Base-by-base conservation (phyloP, 2,329 filamentous ascomycete genomes). In the Monosporascus sp. region DNA sequence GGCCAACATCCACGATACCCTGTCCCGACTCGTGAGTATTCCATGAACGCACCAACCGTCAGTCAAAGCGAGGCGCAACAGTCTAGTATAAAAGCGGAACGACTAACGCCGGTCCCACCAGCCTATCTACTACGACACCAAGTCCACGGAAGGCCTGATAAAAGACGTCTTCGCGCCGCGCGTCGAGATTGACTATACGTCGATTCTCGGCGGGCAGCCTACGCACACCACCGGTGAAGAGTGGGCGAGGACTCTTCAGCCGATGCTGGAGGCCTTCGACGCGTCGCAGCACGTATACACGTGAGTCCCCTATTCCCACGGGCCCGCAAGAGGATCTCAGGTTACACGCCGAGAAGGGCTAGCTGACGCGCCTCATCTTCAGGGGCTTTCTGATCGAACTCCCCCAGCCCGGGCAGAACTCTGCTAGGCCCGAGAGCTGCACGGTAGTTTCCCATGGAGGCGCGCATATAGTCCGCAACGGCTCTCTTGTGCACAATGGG, bases 1-100 rank as follows among this genome's bases (percentile, higher is more conserved):
- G 38, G 62, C 66, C 28, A 69, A 70, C 52, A 63, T 70, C 46
- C 60, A 68, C 7, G 66, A 69, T 45, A 65, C 63, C 0, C 53
- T 68, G 4, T 53, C 47, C 37, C 63, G 62, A 28, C 54, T 68
- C 28, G 66, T 68, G 55, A 49, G 53, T 52, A 8, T 35, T 11
- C 14, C 31, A 5, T 35, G 9, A 31, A 35, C 31, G 31, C 9
- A 15, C 45, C n/a, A 9, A 28, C 20, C 38, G 20, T 9, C 2
- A 11, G 37, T 18, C 15, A n/a, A 37, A 6, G 8, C n/a, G 14
- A 28, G 24, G 18, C 41, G 4, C 6, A 35, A 35, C 2, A 35
- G 11, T 35, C 35, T 17, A 35, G 4, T 20, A 44, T 37, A 15
- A 26, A 31, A 18, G 41, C 20, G n/a, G 20, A 37, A 46, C 40